Evolutionary conservation across 768 basidiomycete species (phyloP).

Genomic region (Roridomyces roridus): DNA sequence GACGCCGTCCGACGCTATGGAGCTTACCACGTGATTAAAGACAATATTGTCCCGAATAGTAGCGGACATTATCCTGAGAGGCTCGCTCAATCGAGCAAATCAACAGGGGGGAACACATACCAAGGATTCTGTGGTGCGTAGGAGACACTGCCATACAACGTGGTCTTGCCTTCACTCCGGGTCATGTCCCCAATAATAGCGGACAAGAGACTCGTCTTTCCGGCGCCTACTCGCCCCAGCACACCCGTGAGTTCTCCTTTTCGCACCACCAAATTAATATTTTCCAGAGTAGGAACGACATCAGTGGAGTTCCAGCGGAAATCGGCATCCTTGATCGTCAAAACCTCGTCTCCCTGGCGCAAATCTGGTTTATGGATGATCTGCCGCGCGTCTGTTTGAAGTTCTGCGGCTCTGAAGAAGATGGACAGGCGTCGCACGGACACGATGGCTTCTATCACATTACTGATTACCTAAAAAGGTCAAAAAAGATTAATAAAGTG

Average conservation of each 20-base stretch:
- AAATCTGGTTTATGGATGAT: constrained; percentile 50
- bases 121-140: constrained; percentile 92
- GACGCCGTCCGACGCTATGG: background rate
- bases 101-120: constrained; percentile 41
- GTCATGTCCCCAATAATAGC: constrained; percentile 91
- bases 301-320: constrained; percentile 78
- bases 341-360: constrained; percentile 67
- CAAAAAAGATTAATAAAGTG: too few species aligned
- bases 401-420: constrained; percentile 80
- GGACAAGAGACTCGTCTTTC: constrained; percentile 84
- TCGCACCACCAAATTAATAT: constrained; percentile 72
- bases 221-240: constrained; percentile 88
- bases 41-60: constrained; percentile 90
- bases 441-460: constrained; percentile 86
- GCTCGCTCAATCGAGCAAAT: constrained; percentile 1
- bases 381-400: constrained; percentile 79
- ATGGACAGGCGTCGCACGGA: constrained; percentile 78
- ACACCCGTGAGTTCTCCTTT: constrained; percentile 89
- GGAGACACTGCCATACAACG: constrained; percentile 71
- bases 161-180: constrained; percentile 73
- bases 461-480: too few species aligned
- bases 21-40: constrained; percentile 69
- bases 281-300: constrained; percentile 70
- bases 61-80: constrained; percentile 77
- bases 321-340: constrained; percentile 76